Evolutionary conservation across 257 asterid species (phyloP).

Genomic region (Fraxinus pennsylvanica): DNA sequence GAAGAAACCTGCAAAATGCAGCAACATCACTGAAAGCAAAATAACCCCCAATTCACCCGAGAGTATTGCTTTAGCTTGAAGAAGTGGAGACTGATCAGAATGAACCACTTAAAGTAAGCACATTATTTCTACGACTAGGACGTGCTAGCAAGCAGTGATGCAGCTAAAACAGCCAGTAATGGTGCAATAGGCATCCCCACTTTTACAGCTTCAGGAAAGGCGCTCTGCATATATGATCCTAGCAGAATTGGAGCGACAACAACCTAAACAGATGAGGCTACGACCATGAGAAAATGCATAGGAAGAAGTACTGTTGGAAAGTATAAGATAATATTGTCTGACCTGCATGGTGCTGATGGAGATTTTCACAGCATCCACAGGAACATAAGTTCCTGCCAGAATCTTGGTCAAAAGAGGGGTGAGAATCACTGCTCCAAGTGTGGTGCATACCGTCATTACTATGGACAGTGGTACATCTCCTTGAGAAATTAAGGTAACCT

Average conservation of each 20-base stretch:
- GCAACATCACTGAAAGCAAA: conserved; percentile 63
- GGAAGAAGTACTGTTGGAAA: neutral
- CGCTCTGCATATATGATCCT: conserved; percentile 72
- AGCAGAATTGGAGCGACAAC: conserved; percentile 87
- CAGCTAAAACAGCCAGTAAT: conserved; percentile 64
- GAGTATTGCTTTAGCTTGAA: conserved; percentile 44
- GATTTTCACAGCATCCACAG: conserved; percentile 66
- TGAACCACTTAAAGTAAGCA: neutral
- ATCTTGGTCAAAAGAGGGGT: conserved; percentile 71
- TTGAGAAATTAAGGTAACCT: conserved; percentile 86
- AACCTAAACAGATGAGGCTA: conserved; percentile 46
- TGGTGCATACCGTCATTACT: conserved; percentile 85
- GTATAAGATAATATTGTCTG: conserved; percentile 10
- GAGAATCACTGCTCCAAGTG: conserved; percentile 81
- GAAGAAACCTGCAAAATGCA: conserved; percentile 80
- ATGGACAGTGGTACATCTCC: conserved; percentile 87
- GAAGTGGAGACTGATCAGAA: conserved; percentile 46
- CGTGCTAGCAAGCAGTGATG: conserved; percentile 88
- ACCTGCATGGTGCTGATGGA: conserved; percentile 93
- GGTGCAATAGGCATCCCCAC: conserved; percentile 67
- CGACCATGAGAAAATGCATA: conserved; percentile 1
- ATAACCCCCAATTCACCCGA: conserved; percentile 61
- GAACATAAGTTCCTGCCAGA: conserved; percentile 84
- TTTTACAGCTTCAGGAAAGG: conserved; percentile 62
- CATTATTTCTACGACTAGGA: conserved; percentile 21